A percentile compares a stretch with the other conserved stretches of the same genome.
Conservation (phyloP, 495 filamentous ascomycete species). For the Podospora australis region DNA sequence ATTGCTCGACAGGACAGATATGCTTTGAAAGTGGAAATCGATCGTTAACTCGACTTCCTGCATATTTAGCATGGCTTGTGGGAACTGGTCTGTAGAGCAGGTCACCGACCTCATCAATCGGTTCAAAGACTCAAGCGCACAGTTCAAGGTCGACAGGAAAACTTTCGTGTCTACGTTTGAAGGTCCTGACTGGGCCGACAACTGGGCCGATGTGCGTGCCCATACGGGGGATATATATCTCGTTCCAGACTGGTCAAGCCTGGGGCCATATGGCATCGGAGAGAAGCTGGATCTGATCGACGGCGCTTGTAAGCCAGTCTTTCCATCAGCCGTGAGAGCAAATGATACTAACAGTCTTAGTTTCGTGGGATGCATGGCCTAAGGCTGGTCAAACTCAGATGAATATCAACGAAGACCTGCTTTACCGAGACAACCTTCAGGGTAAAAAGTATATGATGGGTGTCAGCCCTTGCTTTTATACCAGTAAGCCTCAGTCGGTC, state of each 20-base stretch:
- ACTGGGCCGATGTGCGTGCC: conserved; percentile 54
- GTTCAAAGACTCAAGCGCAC: conserved; percentile 44
- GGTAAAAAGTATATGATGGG: conserved; percentile 75
- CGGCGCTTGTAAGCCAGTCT: conserved; percentile 45
- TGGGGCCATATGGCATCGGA: conserved; percentile 46
- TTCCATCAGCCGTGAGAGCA: neutral
- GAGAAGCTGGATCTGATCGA: conserved; percentile 45
- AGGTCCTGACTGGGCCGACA: conserved; percentile 47
- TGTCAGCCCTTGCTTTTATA: conserved; percentile 71
- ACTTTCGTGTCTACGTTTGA: conserved; percentile 72
- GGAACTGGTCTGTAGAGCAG: conserved; percentile 46
- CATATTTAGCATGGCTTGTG: conserved; percentile 36
- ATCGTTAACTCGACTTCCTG: neutral
- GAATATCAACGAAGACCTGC: conserved; percentile 44
- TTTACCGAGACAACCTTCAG: conserved; percentile 42
- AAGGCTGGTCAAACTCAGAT: conserved; percentile 48
- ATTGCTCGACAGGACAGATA: too few species aligned
- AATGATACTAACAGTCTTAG: conserved; percentile 14
- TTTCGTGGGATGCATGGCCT: conserved; percentile 73
- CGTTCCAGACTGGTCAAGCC: conserved; percentile 57
- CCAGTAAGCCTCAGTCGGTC: conserved; percentile 22
- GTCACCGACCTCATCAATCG: conserved; percentile 53
- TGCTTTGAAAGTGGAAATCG: neutral
- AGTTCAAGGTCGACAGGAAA: conserved; percentile 49
- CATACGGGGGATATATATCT: conserved; percentile 48